Conservation (phyloP, 306 rosid genomes). For the Hippophae rhamnoides region DNA sequence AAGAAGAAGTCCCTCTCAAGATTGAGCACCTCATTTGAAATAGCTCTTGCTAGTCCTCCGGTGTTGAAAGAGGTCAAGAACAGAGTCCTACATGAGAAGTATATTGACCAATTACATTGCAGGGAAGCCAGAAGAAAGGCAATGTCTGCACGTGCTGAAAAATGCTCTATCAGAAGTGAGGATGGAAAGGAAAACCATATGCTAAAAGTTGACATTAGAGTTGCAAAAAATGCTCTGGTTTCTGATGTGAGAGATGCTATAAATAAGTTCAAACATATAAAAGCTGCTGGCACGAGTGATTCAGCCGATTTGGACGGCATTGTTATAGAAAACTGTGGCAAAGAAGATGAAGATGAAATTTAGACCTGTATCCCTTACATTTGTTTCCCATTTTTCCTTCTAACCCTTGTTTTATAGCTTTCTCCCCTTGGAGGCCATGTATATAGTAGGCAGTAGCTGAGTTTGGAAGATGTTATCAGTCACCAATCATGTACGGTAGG, state of each 20-base stretch:
- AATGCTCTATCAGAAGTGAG: constrained; percentile 6
- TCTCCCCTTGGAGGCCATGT: too few species aligned
- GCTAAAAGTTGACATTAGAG: constrained; percentile 33
- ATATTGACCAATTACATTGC: constrained; percentile 57
- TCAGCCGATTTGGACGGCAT: constrained; percentile 31
- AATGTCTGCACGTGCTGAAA: constrained; percentile 18
- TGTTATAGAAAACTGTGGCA: constrained; percentile 14
- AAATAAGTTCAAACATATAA: constrained; percentile 35
- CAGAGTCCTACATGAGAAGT: constrained; percentile 62
- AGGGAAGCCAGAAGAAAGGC: constrained; percentile 62
- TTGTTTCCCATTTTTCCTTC: neutral
- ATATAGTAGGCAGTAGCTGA: too few species aligned
- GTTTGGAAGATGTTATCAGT: too few species aligned
- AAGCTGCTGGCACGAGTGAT: constrained; percentile 16
- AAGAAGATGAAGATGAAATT: constrained; percentile 30
- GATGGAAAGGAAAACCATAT: constrained; percentile 21
- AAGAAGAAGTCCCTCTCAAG: constrained; percentile 51
- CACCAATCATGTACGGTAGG: too few species aligned
- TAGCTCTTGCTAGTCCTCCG: constrained; percentile 55
- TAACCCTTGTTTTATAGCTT: neutral
- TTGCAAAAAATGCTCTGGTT: constrained; percentile 57
- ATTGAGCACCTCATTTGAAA: constrained; percentile 28
- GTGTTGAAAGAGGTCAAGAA: constrained; percentile 70
- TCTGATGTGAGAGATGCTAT: constrained; percentile 75
- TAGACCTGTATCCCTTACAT: neutral